Conservation (phyloP, 176 grass and related monocot species). For the Oryza nivara region DNA sequence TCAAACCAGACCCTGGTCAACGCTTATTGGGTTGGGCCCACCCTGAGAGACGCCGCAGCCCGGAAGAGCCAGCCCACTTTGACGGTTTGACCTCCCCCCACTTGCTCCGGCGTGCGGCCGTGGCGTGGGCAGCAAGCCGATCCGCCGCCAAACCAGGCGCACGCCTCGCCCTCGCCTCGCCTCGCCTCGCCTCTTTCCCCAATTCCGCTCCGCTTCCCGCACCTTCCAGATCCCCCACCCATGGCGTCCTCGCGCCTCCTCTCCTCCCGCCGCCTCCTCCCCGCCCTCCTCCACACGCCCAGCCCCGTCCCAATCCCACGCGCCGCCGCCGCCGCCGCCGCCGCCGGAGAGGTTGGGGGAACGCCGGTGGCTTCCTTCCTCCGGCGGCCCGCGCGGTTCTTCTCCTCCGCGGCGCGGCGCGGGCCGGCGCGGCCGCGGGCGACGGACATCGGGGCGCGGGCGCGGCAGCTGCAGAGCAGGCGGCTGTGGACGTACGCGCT, state of each 20-base stretch:
- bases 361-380: neutral
- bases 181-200: neutral
- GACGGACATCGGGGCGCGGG: slow-evolving; percentile 85
- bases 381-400: slow-evolving; percentile 17
- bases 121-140: slow-evolving; percentile 57
- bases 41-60: too few relatives aligned
- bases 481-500: slow-evolving; percentile 93
- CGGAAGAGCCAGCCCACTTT: neutral
- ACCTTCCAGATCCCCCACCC: slow-evolving; percentile 32
- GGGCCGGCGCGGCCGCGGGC: slow-evolving; percentile 46
- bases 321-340: neutral
- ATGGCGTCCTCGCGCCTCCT: slow-evolving; percentile 60
- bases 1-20: too few relatives aligned
- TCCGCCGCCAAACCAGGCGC: slow-evolving; percentile 26
- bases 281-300: slow-evolving; percentile 53
- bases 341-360: neutral
- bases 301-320: slow-evolving; percentile 13
- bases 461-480: slow-evolving; percentile 86
- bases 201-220: neutral
- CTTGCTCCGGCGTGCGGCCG: slow-evolving; percentile 24
- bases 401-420: slow-evolving; percentile 47
- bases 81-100: slow-evolving; percentile 21
- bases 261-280: slow-evolving; percentile 58
- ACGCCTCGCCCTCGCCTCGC: neutral
- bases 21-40: too few relatives aligned